Conservation (phyloP, 1,139 yeast species). For the Trichomonascaceae sp. region DNA sequence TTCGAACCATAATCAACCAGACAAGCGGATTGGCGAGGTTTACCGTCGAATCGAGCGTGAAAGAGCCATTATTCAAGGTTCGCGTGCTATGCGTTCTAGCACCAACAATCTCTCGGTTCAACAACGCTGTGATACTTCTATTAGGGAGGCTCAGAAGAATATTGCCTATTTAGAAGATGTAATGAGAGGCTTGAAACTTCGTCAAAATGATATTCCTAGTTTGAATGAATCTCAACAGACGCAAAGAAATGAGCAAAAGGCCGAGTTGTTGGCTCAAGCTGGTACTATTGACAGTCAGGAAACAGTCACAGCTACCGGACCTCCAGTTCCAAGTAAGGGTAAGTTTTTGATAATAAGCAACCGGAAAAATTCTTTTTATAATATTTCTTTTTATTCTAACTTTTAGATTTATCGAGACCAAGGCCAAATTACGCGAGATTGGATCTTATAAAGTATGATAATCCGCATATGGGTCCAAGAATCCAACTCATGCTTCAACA, state of each 20-base stretch:
- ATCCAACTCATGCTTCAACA: conserved; percentile 94
- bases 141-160: conserved; percentile 85
- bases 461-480: conserved; percentile 92
- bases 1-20: conserved; percentile 16
- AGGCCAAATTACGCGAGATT: conserved; percentile 36
- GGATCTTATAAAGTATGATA: conserved; percentile 84
- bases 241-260: not conserved
- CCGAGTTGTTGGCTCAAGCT: conserved; percentile 7
- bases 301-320: conserved; percentile 2
- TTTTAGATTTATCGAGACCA: conserved; percentile 5
- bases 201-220: conserved; percentile 10
- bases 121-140: conserved; percentile 84
- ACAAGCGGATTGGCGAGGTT: conserved; percentile 50
- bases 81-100: conserved; percentile 68
- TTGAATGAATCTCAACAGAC: conserved; percentile 9
- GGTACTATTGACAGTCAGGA: not conserved
- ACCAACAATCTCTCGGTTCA: conserved; percentile 77
- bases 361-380: not conserved
- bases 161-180: conserved; percentile 82
- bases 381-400: not conserved
- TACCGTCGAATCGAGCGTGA: conserved; percentile 81
- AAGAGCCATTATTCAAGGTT: conserved; percentile 80
- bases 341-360: conserved; percentile 4
- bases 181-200: conserved; percentile 53
- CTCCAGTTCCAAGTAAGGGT: conserved; percentile 20